Base-by-base conservation (phyloP, 352 stramenopile genomes). In the Globisporangium ultimum region DNA sequence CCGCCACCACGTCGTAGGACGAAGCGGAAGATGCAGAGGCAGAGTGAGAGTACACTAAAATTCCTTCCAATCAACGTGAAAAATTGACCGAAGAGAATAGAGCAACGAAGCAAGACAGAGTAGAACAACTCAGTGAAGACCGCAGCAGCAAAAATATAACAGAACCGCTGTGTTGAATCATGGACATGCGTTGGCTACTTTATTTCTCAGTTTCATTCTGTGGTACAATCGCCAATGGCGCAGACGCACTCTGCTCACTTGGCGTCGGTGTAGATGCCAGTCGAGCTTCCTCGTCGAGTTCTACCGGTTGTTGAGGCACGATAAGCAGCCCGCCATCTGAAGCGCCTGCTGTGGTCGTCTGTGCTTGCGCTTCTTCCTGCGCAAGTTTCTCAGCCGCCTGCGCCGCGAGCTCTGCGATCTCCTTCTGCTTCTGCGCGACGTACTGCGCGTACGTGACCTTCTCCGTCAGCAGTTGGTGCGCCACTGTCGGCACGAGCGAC, bases 401-500 rank as follows among this genome's bases (percentile, higher is more conserved):
- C 10, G 60, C 53, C 1, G 60, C 60, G 7, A 60, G 28, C 28
- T 56, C 63, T n/a, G 50, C 45, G 28, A 64, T 53, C 41, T 77
- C 63, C 46, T 64, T 43, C 47, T 75, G 67, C 46, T 75, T 66
- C 45, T 68, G 62, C 58, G 76, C 43, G 17, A 78, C 41, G 53
- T 80, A 93, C 47, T 86, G 61, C 10, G 45, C 64, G 57, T 88
- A 93, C 40, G 69, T 66, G 45, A 87, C 40, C 41, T 90, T 78
- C 22, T 90, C 71, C 4, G 72, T 55, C 13, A 93, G 62, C 24
- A 90, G 56, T 50, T 82, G 62, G 41, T 93, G 84, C 18, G 84
- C 84, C 15, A 42, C 55, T 32, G 77, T 70, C 2, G 84, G 84
- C 55, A 80, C 70, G 53, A 93, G 62, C 50, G 62, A 67, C 55